phyloP scores from a whole-genome alignment of 1,284 basidiomycete species.

The Malassezia equina region DNA sequence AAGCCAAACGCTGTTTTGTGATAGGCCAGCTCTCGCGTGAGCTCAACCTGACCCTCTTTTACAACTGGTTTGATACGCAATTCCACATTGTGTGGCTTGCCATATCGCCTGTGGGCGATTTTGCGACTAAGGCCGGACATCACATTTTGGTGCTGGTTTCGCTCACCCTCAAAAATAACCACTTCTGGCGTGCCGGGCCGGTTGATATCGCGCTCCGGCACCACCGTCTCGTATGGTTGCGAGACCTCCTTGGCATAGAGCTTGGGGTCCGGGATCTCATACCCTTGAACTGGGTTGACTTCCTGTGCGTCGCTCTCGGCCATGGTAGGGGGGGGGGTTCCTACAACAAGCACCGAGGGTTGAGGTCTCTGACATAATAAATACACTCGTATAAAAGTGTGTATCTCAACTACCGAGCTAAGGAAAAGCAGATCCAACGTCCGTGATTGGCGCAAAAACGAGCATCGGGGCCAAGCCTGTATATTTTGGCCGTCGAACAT shows the following conservation, averaged over 20 bases:
- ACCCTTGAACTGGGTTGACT: not conserved
- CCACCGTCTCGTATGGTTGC: not conserved
- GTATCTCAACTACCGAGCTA: not conserved
- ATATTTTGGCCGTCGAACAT: too few relatives aligned
- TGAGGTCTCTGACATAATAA: not conserved
- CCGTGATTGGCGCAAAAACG: not conserved
- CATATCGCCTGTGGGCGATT: not conserved
- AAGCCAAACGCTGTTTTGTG: conserved; percentile 37
- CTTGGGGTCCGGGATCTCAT: not conserved
- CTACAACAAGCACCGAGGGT: too few relatives aligned
- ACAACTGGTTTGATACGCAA: not conserved
- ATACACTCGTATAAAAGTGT: not conserved
- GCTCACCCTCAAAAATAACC: not conserved
- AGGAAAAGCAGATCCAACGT: not conserved
- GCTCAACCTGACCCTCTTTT: conserved; percentile 42
- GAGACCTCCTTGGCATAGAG: not conserved
- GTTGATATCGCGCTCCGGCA: not conserved
- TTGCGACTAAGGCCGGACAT: not conserved
- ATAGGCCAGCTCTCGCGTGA: conserved; percentile 44
- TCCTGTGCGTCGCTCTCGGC: not conserved
- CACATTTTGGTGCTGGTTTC: not conserved
- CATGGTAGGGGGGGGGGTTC: not conserved
- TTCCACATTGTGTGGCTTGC: not conserved
- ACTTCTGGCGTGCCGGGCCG: not conserved
- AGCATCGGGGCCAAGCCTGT: not conserved